These are phyloP conservation scores for Clonostachys solani DNA, from an alignment of 2,329 filamentous ascomycete genomes.

Conservation along the genomic window DNA sequence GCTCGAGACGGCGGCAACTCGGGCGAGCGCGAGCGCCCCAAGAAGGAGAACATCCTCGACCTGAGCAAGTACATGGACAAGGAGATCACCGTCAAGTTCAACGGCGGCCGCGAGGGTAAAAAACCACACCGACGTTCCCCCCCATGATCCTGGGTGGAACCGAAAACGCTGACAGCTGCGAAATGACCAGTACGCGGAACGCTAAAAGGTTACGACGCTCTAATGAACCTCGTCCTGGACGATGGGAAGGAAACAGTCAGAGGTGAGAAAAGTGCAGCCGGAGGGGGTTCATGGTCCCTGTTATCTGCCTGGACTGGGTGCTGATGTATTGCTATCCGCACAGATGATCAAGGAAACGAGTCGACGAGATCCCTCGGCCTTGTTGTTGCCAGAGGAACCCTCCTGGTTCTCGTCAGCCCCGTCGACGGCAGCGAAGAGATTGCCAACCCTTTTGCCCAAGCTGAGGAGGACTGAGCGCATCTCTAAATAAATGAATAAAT, in stretches of 20 bases:
- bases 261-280: conserved; percentile 46
- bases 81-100: conserved; percentile 93
- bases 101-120: conserved; percentile 84
- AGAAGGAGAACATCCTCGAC: conserved; percentile 99
- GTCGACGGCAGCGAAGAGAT: conserved; percentile 95
- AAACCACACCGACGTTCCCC: conserved; percentile 9
- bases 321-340: not conserved
- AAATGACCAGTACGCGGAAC: conserved; percentile 63
- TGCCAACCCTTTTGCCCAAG: conserved; percentile 82
- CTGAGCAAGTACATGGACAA: conserved; percentile 97
- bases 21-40: conserved; percentile 67
- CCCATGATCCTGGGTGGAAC: not conserved
- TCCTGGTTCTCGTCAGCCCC: conserved; percentile 89
- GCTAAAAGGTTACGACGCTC: conserved; percentile 91
- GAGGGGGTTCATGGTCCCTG: conserved; percentile 10
- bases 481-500: not conserved
- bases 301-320: not conserved
- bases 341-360: conserved; percentile 92
- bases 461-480: conserved; percentile 51
- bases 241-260: conserved; percentile 87
- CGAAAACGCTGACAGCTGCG: not conserved
- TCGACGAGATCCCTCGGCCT: conserved; percentile 76
- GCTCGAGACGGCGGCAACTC: conserved; percentile 28
- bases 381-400: conserved; percentile 84
- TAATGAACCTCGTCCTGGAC: conserved; percentile 97